Evolutionary conservation across 805 yeast species (phyloP).

Genomic region (Torulaspora indica): DNA sequence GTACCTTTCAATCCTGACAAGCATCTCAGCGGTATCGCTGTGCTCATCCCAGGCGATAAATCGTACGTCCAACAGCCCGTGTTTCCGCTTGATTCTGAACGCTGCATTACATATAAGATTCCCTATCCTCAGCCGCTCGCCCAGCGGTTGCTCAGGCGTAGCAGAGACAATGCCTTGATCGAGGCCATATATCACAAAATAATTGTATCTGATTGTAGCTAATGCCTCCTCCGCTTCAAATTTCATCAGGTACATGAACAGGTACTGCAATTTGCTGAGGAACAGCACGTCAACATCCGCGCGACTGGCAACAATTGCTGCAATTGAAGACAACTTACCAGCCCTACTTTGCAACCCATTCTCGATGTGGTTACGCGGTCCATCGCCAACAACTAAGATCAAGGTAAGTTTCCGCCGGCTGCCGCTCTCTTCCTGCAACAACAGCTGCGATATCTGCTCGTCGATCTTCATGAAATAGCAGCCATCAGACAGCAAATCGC

Average conservation of each 20-base stretch:
- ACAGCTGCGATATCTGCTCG: slow-evolving; percentile 6
- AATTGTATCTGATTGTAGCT: slow-evolving; percentile 15
- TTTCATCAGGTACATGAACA: slow-evolving; percentile 35
- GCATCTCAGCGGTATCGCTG: not conserved
- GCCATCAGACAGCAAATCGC: not conserved
- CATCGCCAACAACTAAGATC: slow-evolving; percentile 28
- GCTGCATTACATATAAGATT: slow-evolving; percentile 26
- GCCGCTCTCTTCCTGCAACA: slow-evolving; percentile 6
- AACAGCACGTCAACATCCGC: slow-evolving; percentile 27
- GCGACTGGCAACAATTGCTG: slow-evolving; percentile 14
- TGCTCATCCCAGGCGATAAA: slow-evolving; percentile 13
- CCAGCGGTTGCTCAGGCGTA: slow-evolving; percentile 1
- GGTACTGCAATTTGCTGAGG: slow-evolving; percentile 30
- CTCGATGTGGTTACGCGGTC: slow-evolving; percentile 27
- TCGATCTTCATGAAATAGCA: slow-evolving; percentile 5
- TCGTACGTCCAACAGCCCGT: slow-evolving; percentile 14
- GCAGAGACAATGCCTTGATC: slow-evolving; percentile 13
- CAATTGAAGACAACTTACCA: slow-evolving; percentile 19
- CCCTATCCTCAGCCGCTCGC: slow-evolving; percentile 15
- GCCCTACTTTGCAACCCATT: slow-evolving; percentile 12
- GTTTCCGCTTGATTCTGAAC: slow-evolving; percentile 22
- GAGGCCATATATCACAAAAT: slow-evolving; percentile 30
- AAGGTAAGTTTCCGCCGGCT: slow-evolving; percentile 13
- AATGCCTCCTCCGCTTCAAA: slow-evolving; percentile 23
- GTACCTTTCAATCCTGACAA: slow-evolving; percentile 23